Conservation (phyloP, 371 early-diverging fungal species). For the Zychaea mexicana region DNA sequence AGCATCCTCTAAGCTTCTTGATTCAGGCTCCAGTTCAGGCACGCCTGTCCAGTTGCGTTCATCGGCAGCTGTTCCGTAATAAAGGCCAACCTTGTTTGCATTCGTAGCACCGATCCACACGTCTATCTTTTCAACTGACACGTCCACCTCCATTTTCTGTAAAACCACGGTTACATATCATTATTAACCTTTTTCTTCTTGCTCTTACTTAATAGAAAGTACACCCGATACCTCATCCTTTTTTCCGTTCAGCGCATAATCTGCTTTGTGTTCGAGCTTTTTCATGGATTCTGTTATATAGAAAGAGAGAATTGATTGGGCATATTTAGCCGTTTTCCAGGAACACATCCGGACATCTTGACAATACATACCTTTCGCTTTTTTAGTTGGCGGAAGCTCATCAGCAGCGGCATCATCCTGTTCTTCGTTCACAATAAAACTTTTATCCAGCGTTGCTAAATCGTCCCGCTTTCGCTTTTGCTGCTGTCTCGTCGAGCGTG, state of each 20-base stretch:
- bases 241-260: too few species aligned
- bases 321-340: too few species aligned
- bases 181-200: background rate
- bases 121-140: background rate
- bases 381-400: background rate
- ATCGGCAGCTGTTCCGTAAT: background rate
- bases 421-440: background rate
- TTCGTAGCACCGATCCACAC: background rate
- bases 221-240: background rate
- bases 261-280: too few species aligned
- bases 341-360: too few species aligned
- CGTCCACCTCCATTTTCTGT: background rate
- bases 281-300: too few species aligned
- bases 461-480: background rate
- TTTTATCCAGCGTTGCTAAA: background rate
- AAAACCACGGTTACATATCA: background rate
- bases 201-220: too few species aligned
- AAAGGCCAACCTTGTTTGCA: slow-evolving; percentile 3
- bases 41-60: slow-evolving; percentile 5
- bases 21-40: slow-evolving; percentile 1
- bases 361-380: background rate
- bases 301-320: too few species aligned
- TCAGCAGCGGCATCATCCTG: background rate
- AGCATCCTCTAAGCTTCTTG: slow-evolving; percentile 3
- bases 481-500: background rate